Percentiles rank a stretch among this genome's conserved stretches.
These are phyloP conservation scores for Furcasterigmium sp. DNA, from an alignment of 2,329 filamentous ascomycete species.

Conservation along the genomic window DNA sequence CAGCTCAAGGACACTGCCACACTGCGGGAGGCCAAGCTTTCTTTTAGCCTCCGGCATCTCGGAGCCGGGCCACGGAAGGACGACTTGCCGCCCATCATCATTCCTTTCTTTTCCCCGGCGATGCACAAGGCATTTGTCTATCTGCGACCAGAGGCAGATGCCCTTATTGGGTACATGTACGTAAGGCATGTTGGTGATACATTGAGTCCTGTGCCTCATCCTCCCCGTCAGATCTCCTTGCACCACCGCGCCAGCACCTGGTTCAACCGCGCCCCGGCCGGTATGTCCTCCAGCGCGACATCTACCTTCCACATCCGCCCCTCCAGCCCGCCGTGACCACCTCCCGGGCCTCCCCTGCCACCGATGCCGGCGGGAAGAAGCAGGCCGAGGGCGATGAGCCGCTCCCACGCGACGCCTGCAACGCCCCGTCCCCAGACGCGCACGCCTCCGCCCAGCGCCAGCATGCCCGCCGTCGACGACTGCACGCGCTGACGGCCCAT, in stretches of 20 bases:
- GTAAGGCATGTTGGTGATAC: no score
- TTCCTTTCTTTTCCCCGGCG: no score
- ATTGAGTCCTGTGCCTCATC: no score
- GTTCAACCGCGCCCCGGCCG: conserved; percentile 52
- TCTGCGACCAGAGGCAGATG: no score
- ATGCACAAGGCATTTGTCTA: no score
- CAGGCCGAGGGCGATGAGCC: conserved; percentile 61
- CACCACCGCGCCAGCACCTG: conserved; percentile 68
- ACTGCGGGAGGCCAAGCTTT: background rate
- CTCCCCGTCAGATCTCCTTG: conserved; percentile 64
- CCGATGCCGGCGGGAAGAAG: conserved; percentile 62
- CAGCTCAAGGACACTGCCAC: no score
- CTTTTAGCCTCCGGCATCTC: background rate
- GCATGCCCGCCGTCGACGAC: conserved; percentile 60
- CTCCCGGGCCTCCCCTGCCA: conserved; percentile 21
- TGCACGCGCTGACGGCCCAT: conserved; percentile 70
- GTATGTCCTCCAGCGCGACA: conserved; percentile 74
- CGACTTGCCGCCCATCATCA: background rate
- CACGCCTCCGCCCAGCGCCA: conserved; percentile 58
- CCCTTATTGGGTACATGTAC: no score
- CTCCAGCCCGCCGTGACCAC: conserved; percentile 47
- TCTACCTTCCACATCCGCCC: conserved; percentile 71
- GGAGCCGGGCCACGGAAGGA: background rate
- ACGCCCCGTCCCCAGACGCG: conserved; percentile 74
- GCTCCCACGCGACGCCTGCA: conserved; percentile 70